phyloP scores from a whole-genome alignment of 805 yeast species.

The Cyberlindnera misumaiensis region DNA sequence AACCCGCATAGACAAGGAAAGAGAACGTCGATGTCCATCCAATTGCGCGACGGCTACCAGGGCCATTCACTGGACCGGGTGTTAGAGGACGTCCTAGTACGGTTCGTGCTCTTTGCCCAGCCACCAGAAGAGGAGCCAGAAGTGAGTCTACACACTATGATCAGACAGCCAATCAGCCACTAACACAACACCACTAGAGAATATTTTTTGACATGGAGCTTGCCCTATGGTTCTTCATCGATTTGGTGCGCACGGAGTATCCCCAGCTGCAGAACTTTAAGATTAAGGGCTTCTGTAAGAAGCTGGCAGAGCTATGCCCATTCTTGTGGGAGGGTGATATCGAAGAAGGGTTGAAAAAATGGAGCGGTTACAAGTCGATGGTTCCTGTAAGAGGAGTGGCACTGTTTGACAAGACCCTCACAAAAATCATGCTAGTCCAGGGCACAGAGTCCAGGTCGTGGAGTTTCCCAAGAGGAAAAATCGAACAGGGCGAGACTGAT shows the following conservation, averaged over 20 bases:
- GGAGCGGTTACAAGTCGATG: slow-evolving; percentile 76
- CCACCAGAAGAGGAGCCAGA: slow-evolving; percentile 25
- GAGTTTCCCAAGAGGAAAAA: slow-evolving; percentile 97
- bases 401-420: slow-evolving; percentile 61
- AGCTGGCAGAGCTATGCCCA: slow-evolving; percentile 64
- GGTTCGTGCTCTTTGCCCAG: slow-evolving; percentile 77
- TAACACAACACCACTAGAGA: slow-evolving; percentile 28
- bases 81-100: slow-evolving; percentile 78
- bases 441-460: slow-evolving; percentile 80
- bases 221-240: slow-evolving; percentile 96
- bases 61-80: slow-evolving; percentile 65
- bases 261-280: slow-evolving; percentile 72
- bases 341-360: slow-evolving; percentile 65
- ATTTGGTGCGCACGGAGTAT: slow-evolving; percentile 66
- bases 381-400: slow-evolving; percentile 98
- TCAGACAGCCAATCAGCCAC: too few species aligned
- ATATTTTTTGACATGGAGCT: slow-evolving; percentile 93
- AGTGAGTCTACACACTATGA: slow-evolving; percentile 11
- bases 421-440: slow-evolving; percentile 70
- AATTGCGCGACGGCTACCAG: slow-evolving; percentile 47
- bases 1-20: background rate
- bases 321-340: slow-evolving; percentile 84
- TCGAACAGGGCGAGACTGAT: slow-evolving; percentile 88
- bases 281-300: slow-evolving; percentile 68
- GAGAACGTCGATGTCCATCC: slow-evolving; percentile 47